Percentiles rank a stretch among this genome's conserved stretches.
Conservation (phyloP, 192 early-diverging fungal species). For the Thamnidium elegans region DNA sequence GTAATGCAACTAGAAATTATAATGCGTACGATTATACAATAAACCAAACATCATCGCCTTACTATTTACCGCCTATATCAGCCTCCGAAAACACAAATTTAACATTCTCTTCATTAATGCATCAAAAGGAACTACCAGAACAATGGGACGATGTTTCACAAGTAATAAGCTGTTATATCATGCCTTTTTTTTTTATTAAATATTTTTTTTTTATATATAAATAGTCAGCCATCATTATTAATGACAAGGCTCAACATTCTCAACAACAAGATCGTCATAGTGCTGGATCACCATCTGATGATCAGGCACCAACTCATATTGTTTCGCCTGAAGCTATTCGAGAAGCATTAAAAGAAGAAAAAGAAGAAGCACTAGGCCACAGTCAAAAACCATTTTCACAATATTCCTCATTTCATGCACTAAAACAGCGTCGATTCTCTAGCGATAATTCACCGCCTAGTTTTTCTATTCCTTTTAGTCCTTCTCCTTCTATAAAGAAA, state of each 20-base stretch:
- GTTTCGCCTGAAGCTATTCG: conserved; percentile 35
- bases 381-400: conserved; percentile 19
- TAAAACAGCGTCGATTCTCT: conserved; percentile 19
- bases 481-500: background rate
- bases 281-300: conserved; percentile 3
- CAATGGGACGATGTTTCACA: background rate
- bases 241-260: background rate
- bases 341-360: conserved; percentile 30
- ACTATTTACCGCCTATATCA: background rate
- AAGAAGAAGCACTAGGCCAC: conserved; percentile 23
- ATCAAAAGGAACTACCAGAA: background rate
- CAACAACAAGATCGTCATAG: background rate
- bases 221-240: conserved; percentile 1
- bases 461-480: conserved; percentile 8
- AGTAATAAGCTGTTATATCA: background rate
- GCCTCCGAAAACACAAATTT: too few species aligned
- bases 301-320: conserved; percentile 19
- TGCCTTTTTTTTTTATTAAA: background rate
- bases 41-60: background rate
- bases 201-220: background rate
- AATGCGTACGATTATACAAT: background rate
- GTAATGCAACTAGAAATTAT: background rate
- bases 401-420: conserved; percentile 20
- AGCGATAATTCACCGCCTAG: background rate
- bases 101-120: too few species aligned